phyloP scores from a whole-genome alignment of 192 early-diverging fungal species.

The Powellomyces hirtus region DNA sequence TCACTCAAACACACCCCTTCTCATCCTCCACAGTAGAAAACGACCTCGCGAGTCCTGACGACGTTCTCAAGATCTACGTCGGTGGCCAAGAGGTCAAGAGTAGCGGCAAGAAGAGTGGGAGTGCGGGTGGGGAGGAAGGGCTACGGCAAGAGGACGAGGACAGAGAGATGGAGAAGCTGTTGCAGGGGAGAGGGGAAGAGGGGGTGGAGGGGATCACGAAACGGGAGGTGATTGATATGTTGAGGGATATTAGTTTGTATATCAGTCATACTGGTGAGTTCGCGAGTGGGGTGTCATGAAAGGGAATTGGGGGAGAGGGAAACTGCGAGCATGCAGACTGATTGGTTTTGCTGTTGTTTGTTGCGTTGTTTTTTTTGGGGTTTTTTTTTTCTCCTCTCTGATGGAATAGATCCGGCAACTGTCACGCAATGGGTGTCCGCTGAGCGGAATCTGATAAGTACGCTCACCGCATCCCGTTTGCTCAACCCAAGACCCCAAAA shows the following conservation, averaged over 20 bases:
- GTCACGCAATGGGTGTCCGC: conserved; percentile 12
- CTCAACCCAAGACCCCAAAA: neutral
- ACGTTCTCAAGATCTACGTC: neutral
- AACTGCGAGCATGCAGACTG: too few species aligned
- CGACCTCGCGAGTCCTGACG: neutral
- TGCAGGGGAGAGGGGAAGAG: too few species aligned
- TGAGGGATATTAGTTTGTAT: conserved; percentile 9
- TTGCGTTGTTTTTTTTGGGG: neutral
- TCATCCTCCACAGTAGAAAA: neutral
- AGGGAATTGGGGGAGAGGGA: too few species aligned
- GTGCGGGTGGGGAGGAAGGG: too few species aligned
- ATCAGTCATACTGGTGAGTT: conserved; percentile 1
- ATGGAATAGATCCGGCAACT: neutral
- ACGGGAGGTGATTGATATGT: conserved; percentile 11
- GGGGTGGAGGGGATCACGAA: neutral
- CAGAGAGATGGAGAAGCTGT: too few species aligned
- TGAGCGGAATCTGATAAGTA: conserved; percentile 4
- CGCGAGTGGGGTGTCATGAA: too few species aligned
- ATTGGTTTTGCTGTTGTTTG: neutral
- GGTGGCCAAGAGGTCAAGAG: too few species aligned
- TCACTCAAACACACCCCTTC: neutral
- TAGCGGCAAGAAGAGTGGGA: too few species aligned
- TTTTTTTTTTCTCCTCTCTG: neutral
- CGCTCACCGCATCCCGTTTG: neutral
- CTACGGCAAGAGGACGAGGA: too few species aligned